Conservation (phyloP, 2,329 filamentous ascomycete genomes). For the Fusarium mangiferae region DNA sequence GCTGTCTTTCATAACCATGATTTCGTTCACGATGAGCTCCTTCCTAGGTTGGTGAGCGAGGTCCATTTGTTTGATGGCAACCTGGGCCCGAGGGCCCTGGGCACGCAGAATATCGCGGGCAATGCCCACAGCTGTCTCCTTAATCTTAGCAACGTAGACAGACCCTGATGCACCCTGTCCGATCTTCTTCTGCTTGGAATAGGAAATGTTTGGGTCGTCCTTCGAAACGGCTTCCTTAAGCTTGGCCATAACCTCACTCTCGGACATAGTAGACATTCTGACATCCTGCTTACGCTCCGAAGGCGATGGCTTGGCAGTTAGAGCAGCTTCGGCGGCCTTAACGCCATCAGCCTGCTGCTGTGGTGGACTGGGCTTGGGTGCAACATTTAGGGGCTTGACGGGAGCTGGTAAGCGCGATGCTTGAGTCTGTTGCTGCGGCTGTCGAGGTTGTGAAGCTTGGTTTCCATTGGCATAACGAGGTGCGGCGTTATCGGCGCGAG, state of each 20-base stretch:
- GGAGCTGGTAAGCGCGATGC: conserved; percentile 65
- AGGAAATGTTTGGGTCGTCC: conserved; percentile 92
- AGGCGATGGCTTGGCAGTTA: conserved; percentile 82
- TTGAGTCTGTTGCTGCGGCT: conserved; percentile 58
- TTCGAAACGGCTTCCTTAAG: conserved; percentile 95
- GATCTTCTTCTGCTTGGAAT: conserved; percentile 99
- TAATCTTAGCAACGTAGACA: conserved; percentile 96
- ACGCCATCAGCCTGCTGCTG: conserved; percentile 72
- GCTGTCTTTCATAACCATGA: conserved; percentile 99
- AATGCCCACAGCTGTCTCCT: conserved; percentile 86
- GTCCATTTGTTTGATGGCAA: conserved; percentile 99
- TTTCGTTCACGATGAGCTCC: conserved; percentile 98
- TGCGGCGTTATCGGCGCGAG: conserved; percentile 60
- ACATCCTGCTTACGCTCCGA: conserved; percentile 87
- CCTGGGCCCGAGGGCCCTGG: conserved; percentile 84
- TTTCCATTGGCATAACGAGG: conserved; percentile 68
- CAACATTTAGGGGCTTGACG: conserved; percentile 84
- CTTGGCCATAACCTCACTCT: conserved; percentile 96
- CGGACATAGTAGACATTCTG: conserved; percentile 98
- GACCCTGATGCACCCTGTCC: conserved; percentile 97
- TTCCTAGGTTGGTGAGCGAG: conserved; percentile 96
- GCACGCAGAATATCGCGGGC: conserved; percentile 82
- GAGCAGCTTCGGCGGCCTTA: conserved; percentile 88
- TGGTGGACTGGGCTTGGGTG: conserved; percentile 67
- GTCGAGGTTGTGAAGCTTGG: conserved; percentile 62